Evolutionary conservation across 1,284 basidiomycete species (phyloP), one percentile per base, ranked within the genome.

Genomic region (Anthracocystis panici-leucophaei): DNA sequence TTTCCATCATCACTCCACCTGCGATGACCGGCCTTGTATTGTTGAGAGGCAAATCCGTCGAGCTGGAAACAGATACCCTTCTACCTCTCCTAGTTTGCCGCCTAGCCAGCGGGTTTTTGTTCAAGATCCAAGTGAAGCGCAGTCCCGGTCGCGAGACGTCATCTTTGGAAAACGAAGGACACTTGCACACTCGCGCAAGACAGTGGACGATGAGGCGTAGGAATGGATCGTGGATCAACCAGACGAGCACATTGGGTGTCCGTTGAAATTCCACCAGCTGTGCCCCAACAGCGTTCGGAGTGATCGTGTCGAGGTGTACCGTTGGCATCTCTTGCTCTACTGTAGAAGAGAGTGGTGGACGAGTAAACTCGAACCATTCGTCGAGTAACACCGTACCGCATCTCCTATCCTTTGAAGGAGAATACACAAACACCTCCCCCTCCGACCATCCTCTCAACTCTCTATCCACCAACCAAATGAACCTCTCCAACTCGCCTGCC

Each of bases 61-160:
- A 58, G 44, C 63, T 70, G 1, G 53, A 51, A 3, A 75, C 67
- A 9, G 46, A 53, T 2, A 65, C 73, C 12, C 73, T 45, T 11
- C 75, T 48, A 6, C 65, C 71, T 7, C 65, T 31, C 5, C 72
- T 62, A 0, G 12, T n/a, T 6, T 38, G 35, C 2, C 77, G 51
- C 12, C 78, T 60, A 8, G 77, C 57, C 14, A 75, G 45, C 0
- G 82, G 80, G 20, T 80, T 79, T 0, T 64, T 61, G 44, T 83
- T 80, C 11, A 84, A 55, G 11, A 84, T 78, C 79, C 81, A 84
- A 1, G 81, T 84, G 38, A 57, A 68, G 2, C 57, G 18, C n/a
- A 48, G 38, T 1, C 53, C 56, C 0, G 52, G 65, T 44, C 57
- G 29, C 9, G 10, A n/a, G 6, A 21, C 25, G 21, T 65, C 77